phyloP scores from a whole-genome alignment of 2,329 filamentous ascomycete genomes.

The Hypomyces perniciosus region DNA sequence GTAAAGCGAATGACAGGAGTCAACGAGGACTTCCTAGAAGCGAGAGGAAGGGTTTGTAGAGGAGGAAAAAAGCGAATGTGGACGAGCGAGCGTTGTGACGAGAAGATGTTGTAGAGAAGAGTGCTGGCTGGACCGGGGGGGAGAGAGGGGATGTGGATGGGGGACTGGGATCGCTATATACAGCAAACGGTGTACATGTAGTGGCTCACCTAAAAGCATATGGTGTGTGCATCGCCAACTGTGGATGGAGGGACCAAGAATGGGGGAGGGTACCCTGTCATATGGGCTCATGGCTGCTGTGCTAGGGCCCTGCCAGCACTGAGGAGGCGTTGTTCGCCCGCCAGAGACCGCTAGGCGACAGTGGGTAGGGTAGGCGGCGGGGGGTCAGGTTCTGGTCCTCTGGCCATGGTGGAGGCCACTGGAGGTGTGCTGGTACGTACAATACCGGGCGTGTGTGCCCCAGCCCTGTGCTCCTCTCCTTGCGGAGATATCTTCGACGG shows the following conservation, averaged over 20 bases:
- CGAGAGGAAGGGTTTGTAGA: conserved; percentile 33
- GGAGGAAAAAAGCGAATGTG: conserved; percentile 41
- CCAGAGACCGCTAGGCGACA: background rate
- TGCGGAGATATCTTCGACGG: no score
- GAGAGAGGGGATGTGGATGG: conserved; percentile 15
- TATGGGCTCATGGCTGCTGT: background rate
- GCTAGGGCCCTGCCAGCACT: background rate
- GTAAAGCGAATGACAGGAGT: conserved; percentile 69
- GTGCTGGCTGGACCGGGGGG: conserved; percentile 23
- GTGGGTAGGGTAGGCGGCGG: background rate
- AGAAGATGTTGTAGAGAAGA: conserved; percentile 18
- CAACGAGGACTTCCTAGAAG: conserved; percentile 64
- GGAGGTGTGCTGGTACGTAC: no score
- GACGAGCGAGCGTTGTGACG: conserved; percentile 21
- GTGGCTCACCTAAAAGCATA: background rate
- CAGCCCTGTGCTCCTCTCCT: no score
- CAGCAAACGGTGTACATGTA: conserved; percentile 7
- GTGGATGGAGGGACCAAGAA: background rate
- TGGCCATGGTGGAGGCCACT: background rate
- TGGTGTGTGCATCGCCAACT: background rate
- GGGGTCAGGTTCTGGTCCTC: background rate
- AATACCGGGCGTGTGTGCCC: no score
- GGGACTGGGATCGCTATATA: conserved; percentile 27
- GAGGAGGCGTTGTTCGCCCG: background rate
- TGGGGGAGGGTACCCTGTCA: background rate